These are phyloP conservation scores for Vanderwaltozyma verrucispora DNA, from an alignment of 805 yeast genomes.

Conservation along the genomic window DNA sequence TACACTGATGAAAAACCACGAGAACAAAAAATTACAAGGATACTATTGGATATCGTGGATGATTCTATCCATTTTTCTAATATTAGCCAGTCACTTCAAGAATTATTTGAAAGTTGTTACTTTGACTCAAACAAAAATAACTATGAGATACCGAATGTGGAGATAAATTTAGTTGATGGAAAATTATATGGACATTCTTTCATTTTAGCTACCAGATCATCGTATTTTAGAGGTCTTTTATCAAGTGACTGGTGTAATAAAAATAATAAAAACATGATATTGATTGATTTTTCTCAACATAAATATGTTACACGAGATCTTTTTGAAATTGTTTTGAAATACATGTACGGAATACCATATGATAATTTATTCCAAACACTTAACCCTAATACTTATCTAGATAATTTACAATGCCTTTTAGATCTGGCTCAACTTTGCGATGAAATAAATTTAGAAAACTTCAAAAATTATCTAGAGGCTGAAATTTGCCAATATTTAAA, in stretches of 20 bases:
- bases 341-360: slow-evolving; percentile 41
- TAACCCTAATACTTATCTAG: no score
- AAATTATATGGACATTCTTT: slow-evolving; percentile 37
- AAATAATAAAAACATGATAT: slow-evolving; percentile 7
- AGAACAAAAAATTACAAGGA: slow-evolving; percentile 3
- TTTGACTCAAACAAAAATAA: background rate
- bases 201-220: slow-evolving; percentile 46
- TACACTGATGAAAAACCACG: slow-evolving; percentile 20
- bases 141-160: slow-evolving; percentile 30
- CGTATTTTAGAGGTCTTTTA: slow-evolving; percentile 51
- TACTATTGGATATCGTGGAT: slow-evolving; percentile 11
- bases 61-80: slow-evolving; percentile 13
- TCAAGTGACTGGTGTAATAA: slow-evolving; percentile 41
- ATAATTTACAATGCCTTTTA: slow-evolving; percentile 30
- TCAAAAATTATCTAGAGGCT: slow-evolving; percentile 53
- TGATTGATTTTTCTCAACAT: slow-evolving; percentile 38
- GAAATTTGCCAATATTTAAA: slow-evolving; percentile 45
- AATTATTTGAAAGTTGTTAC: slow-evolving; percentile 1
- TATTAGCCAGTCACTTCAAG: slow-evolving; percentile 4
- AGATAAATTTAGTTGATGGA: slow-evolving; percentile 39
- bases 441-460: slow-evolving; percentile 46
- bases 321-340: slow-evolving; percentile 41
- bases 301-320: slow-evolving; percentile 29
- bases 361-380: slow-evolving; percentile 11
- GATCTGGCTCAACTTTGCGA: slow-evolving; percentile 54